Conservation (phyloP, 306 rosid genomes). For the Lupinus albus region DNA sequence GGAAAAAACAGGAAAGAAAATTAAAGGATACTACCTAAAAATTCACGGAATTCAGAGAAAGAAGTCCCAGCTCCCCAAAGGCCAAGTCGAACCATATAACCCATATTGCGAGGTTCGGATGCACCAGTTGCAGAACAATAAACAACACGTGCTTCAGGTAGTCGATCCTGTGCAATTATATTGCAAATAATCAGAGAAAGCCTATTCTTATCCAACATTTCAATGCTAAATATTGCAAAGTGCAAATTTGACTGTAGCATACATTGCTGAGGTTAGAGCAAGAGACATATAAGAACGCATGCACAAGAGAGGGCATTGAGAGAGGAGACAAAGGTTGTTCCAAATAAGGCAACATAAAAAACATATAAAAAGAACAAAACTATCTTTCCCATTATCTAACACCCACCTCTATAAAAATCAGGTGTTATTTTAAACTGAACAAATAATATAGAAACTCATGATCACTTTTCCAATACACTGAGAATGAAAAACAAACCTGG, state of each 20-base stretch:
- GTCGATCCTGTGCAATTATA: slow-evolving; percentile 68
- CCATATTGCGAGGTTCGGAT: slow-evolving; percentile 98
- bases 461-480: slow-evolving; percentile 20
- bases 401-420: slow-evolving; percentile 23
- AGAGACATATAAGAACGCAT: neutral
- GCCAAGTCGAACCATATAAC: slow-evolving; percentile 98
- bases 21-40: slow-evolving; percentile 64
- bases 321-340: neutral
- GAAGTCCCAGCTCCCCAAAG: slow-evolving; percentile 97
- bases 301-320: neutral
- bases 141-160: slow-evolving; percentile 85
- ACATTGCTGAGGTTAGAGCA: slow-evolving; percentile 6
- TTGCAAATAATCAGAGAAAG: slow-evolving; percentile 32
- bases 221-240: slow-evolving; percentile 29
- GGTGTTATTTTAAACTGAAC: neutral
- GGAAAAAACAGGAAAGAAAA: too few species aligned
- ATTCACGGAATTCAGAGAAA: slow-evolving; percentile 81
- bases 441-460: slow-evolving; percentile 15
- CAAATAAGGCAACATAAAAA: slow-evolving; percentile 13
- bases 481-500: slow-evolving; percentile 67
- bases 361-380: neutral
- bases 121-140: slow-evolving; percentile 99
- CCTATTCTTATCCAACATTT: slow-evolving; percentile 15
- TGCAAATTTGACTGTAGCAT: slow-evolving; percentile 28
- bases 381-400: slow-evolving; percentile 4